Evolutionary conservation across 1,139 yeast species (phyloP), one percentile per base, ranked within the genome.

Genomic region (Yamadazyma triangularis): DNA sequence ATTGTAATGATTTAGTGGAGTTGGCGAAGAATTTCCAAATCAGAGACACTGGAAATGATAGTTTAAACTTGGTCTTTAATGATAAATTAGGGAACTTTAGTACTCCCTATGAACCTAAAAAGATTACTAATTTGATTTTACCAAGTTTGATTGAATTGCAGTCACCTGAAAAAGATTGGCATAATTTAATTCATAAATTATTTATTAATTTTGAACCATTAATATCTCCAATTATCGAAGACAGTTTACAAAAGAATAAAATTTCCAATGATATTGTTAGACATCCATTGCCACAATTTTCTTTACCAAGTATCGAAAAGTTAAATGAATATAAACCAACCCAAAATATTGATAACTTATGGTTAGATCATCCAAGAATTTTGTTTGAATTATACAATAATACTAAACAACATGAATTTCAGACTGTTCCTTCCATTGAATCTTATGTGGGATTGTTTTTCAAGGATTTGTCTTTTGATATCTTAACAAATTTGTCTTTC

Each of bases 401-500:
- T 29, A 27, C 35, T 15, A 48, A 51, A 16, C 50, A 64, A 8
- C 58, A 66, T 4, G 61, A 60, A 10, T 73, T 82, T 36, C 81
- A 77, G 36, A 85, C 96, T 0, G 86, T 85, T 4, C 95, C 96
- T 0, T 61, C 74, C 2, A 67, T 74, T 14, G 70, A 69, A 4
- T 61, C 83, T 0, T 80, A 79, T 47, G 44, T 51, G 25, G 73
- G 73, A 1, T 48, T 86, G 32, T 56, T 91, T 26, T 69, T 88
- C 45, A 75, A 86, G 41, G 98, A 93, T 50, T 60, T 86, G 16
- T 68, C 82, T 18, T 71, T 73, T 31, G 96, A 89, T 53, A 63
- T 85, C 25, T 73, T 89, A 39, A 78, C 82, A 36, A 78, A 83
- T 44, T 64, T 91, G 61, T 95, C 91, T 38, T 91, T 86, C 61